Percentiles rank a stretch among this genome's conserved stretches.
Evolutionary conservation across 1,139 yeast genomes (phyloP).

Genomic region (Candida glucosophila): DNA sequence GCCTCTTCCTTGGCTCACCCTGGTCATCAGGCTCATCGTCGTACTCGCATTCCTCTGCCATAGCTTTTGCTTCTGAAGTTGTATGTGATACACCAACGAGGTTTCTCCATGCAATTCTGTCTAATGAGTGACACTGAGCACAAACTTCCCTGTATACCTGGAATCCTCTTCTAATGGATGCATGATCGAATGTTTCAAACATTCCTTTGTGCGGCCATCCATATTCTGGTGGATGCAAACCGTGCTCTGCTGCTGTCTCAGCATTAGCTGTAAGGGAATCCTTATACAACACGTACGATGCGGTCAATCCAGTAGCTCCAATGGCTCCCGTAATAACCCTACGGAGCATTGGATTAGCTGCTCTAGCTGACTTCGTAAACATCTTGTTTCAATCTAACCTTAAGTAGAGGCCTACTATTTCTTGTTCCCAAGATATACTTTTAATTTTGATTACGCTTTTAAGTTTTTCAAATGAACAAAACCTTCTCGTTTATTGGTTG

Average conservation of each 20-base stretch:
- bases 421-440: too few relatives aligned
- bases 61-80: slow-evolving; percentile 79
- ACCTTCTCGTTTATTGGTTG: slow-evolving; percentile 16
- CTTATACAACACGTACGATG: slow-evolving; percentile 69
- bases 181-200: slow-evolving; percentile 90
- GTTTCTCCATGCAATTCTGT: slow-evolving; percentile 98
- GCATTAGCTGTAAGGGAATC: slow-evolving; percentile 84
- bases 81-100: slow-evolving; percentile 96
- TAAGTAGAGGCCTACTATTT: too few relatives aligned
- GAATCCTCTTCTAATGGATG: slow-evolving; percentile 96
- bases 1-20: slow-evolving; percentile 97
- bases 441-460: too few relatives aligned
- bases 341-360: slow-evolving; percentile 39
- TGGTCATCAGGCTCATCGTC: slow-evolving; percentile 99
- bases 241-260: slow-evolving; percentile 99
- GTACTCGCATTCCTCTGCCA: slow-evolving; percentile 96
- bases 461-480: slow-evolving; percentile 14
- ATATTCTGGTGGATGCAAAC: slow-evolving; percentile 89
- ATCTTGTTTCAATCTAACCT: too few relatives aligned
- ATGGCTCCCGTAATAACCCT: slow-evolving; percentile 56
- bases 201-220: slow-evolving; percentile 94
- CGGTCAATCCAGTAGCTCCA: slow-evolving; percentile 61
- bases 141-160: slow-evolving; percentile 98
- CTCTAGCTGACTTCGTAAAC: slow-evolving; percentile 17
- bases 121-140: slow-evolving; percentile 96